Conservation (phyloP, 208 protist species). For the Leptomonas seymouri region DNA sequence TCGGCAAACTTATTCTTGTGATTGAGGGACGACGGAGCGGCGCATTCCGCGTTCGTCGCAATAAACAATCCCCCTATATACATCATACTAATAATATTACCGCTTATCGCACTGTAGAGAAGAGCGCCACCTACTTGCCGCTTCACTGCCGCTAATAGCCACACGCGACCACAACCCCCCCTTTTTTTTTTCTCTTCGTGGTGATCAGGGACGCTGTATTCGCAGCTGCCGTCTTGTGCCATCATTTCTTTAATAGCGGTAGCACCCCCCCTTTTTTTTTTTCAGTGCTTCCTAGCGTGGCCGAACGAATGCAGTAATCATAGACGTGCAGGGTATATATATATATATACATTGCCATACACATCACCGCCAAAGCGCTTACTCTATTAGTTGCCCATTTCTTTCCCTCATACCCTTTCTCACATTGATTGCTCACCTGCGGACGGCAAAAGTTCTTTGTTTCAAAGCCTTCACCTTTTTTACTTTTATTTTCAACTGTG, state of each 20-base stretch:
- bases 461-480: background rate
- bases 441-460: background rate
- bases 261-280: too few relatives aligned
- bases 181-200: conserved; percentile 24
- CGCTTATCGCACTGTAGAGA: too few relatives aligned
- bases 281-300: background rate
- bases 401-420: background rate
- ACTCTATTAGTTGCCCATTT: background rate
- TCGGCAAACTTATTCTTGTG: too few relatives aligned
- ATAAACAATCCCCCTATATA: too few relatives aligned
- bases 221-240: too few relatives aligned
- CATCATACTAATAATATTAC: too few relatives aligned
- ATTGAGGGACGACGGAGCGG: too few relatives aligned
- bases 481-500: background rate
- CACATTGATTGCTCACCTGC: background rate
- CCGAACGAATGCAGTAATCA: background rate
- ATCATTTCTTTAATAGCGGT: too few relatives aligned
- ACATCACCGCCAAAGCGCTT: background rate
- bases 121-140: background rate
- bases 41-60: too few relatives aligned
- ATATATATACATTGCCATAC: conserved; percentile 1
- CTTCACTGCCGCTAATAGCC: background rate
- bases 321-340: background rate
- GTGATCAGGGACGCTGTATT: background rate
- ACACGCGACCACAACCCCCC: background rate